These are phyloP conservation scores for Coemansia sp. DNA, from an alignment of 192 early-diverging fungal species.

Conservation along the genomic window DNA sequence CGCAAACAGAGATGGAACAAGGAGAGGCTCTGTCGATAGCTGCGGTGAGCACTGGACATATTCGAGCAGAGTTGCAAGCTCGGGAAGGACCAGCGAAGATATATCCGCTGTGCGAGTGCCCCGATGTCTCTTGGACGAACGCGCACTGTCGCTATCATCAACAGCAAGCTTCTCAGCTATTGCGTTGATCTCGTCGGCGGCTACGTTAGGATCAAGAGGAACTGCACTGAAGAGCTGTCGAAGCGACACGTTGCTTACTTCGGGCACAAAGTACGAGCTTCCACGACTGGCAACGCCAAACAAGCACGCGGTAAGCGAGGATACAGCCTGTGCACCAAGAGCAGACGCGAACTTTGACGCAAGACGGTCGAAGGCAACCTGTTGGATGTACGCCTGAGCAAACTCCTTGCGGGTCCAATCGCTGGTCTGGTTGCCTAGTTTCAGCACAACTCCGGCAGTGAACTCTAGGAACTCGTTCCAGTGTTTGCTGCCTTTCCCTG, in stretches of 20 bases:
- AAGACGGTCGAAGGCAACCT: slow-evolving; percentile 38
- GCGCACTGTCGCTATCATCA: slow-evolving; percentile 21
- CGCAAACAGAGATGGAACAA: slow-evolving; percentile 71
- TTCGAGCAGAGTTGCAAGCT: slow-evolving; percentile 72
- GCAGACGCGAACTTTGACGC: slow-evolving; percentile 15
- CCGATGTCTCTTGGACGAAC: slow-evolving; percentile 29
- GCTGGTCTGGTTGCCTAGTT: background rate
- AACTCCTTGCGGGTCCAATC: slow-evolving; percentile 9
- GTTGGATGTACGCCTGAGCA: slow-evolving; percentile 37
- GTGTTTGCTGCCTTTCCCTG: background rate
- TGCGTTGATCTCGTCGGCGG: slow-evolving; percentile 22
- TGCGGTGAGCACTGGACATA: slow-evolving; percentile 63
- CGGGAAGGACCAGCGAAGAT: slow-evolving; percentile 49
- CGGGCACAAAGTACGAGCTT: slow-evolving; percentile 19
- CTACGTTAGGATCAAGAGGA: slow-evolving; percentile 30
- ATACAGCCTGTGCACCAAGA: slow-evolving; percentile 7
- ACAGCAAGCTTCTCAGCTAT: slow-evolving; percentile 21
- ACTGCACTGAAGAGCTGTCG: slow-evolving; percentile 28
- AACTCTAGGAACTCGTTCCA: slow-evolving; percentile 33
- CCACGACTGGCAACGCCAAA: slow-evolving; percentile 27
- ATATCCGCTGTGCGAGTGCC: slow-evolving; percentile 5
- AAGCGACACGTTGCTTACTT: slow-evolving; percentile 17
- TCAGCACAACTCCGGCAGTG: slow-evolving; percentile 14
- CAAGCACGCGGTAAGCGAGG: slow-evolving; percentile 27
- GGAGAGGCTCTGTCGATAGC: slow-evolving; percentile 52